Base-by-base conservation (phyloP, 371 early-diverging fungal species). In the Apophysomyces elegans region DNA sequence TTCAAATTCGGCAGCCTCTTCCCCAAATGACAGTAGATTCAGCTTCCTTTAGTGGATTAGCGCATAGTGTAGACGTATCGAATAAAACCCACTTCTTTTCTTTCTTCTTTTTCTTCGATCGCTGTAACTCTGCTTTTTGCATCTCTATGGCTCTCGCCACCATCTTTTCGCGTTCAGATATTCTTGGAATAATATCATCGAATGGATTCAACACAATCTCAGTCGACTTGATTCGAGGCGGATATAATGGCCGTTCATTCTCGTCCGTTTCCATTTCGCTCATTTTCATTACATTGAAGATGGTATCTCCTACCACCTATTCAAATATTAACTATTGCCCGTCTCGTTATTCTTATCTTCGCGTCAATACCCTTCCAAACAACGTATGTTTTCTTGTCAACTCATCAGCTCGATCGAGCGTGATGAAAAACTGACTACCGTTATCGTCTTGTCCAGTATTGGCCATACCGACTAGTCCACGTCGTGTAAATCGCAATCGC, bases 341-440 rank as follows among this genome's bases (percentile, higher is more conserved):
- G 6, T 18, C 16, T 21, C 3, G 3, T 26, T 26, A 26, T 8
- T 1, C 21, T 5, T 13, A 21, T 26, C 7, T 35, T 38, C 43
- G 12, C 43, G 45, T 6, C 2, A 26, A 46, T 79, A 90, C 96
- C 65, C 93, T 90, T 56, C 96, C 98, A 86, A 98, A 97, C 37
- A 97, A 80, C 0, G 98, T 96, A 72, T 96, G 91, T 65, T 91
- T 92, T 50, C 85, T 84, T 21, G 93, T 91, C 9, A 98, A 75
- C 71, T 96, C 96, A 56, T 89, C 89, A 1, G 97, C 87, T 6
- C 89, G 79, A 67, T 91, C 95, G 21, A 98, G 84, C 0, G 98
- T 97, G 59, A 98, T 92, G 71, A 98, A 98, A 71, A 98, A 98
- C 77, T 98, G 98, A 62, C 91, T 91, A 36, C 84, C 84, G 76